Percentiles rank a stretch among this genome's conserved stretches.
These are phyloP conservation scores for Zygoascus ofunaensis DNA, from an alignment of 805 yeast genomes.

Conservation along the genomic window DNA sequence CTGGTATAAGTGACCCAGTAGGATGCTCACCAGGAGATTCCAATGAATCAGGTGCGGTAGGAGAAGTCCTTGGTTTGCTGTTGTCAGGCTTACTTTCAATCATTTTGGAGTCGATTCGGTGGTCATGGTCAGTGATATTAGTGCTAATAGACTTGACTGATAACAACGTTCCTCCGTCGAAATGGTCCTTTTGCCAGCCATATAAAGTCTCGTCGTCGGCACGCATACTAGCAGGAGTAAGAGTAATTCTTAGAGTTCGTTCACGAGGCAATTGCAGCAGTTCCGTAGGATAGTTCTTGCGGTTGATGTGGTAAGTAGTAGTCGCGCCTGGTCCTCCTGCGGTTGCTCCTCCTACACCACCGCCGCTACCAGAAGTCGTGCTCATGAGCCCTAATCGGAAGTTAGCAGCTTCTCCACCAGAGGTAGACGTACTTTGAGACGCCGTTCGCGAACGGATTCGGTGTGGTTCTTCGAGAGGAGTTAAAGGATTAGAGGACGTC, in stretches of 20 bases:
- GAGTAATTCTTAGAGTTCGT: slow-evolving; percentile 21
- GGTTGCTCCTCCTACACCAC: too few species aligned
- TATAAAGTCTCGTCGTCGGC: slow-evolving; percentile 21
- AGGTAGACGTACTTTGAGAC: neutral
- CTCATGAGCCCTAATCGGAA: neutral
- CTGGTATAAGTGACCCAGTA: slow-evolving; percentile 10
- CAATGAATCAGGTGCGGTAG: neutral
- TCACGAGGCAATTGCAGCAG: slow-evolving; percentile 10
- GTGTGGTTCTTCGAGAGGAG: neutral
- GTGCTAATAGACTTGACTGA: slow-evolving; percentile 1
- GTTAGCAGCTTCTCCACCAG: neutral
- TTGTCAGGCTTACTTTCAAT: neutral
- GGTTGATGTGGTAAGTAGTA: too few species aligned
- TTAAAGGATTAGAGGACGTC: too few species aligned
- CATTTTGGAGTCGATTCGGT: neutral
- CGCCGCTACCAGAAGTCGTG: neutral
- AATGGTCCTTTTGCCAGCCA: slow-evolving; percentile 23
- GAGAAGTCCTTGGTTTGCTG: neutral
- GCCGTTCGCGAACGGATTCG: neutral
- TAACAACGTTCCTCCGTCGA: slow-evolving; percentile 14
- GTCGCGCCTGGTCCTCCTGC: neutral
- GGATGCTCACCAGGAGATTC: neutral
- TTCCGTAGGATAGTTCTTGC: neutral
- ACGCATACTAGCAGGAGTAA: slow-evolving; percentile 22
- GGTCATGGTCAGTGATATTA: neutral